Conservation (phyloP, 495 filamentous ascomycete species). For the Tetracladium marchalianum region DNA sequence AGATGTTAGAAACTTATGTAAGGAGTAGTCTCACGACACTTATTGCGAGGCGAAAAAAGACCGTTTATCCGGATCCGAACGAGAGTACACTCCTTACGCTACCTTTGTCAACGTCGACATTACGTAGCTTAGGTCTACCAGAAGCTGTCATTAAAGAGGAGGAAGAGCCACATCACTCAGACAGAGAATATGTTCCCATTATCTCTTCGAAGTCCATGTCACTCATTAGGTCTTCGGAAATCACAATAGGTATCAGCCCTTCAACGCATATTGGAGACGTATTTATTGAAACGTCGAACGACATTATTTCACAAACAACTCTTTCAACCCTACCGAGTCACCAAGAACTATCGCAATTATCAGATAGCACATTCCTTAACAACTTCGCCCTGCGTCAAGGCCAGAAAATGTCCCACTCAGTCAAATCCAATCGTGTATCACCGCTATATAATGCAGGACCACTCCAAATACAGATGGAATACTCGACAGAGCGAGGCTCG, state of each 20-base stretch:
- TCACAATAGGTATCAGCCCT: background rate
- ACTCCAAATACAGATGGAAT: conserved; percentile 21
- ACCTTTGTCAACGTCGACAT: conserved; percentile 10
- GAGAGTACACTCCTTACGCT: conserved; percentile 16
- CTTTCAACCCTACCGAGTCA: background rate
- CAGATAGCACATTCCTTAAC: conserved; percentile 3
- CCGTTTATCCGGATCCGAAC: conserved; percentile 4
- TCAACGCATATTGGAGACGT: background rate
- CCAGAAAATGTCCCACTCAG: background rate
- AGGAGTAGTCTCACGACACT: conserved; percentile 16
- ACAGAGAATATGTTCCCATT: background rate
- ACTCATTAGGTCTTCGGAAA: background rate
- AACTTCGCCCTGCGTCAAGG: background rate
- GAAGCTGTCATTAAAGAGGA: conserved; percentile 2
- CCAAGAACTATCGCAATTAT: background rate
- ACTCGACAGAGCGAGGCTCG: conserved; percentile 8
- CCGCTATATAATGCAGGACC: conserved; percentile 13
- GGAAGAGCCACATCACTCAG: background rate
- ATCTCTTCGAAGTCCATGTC: conserved; percentile 1
- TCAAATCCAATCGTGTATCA: conserved; percentile 10
- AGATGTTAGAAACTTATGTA: conserved; percentile 3
- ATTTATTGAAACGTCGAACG: conserved; percentile 4
- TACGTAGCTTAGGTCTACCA: conserved; percentile 2
- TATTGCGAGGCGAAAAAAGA: conserved; percentile 4
- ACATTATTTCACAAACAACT: conserved; percentile 1